Evolutionary conservation across 495 filamentous ascomycete species (phyloP).

Genomic region (Cryomyces antarcticus): DNA sequence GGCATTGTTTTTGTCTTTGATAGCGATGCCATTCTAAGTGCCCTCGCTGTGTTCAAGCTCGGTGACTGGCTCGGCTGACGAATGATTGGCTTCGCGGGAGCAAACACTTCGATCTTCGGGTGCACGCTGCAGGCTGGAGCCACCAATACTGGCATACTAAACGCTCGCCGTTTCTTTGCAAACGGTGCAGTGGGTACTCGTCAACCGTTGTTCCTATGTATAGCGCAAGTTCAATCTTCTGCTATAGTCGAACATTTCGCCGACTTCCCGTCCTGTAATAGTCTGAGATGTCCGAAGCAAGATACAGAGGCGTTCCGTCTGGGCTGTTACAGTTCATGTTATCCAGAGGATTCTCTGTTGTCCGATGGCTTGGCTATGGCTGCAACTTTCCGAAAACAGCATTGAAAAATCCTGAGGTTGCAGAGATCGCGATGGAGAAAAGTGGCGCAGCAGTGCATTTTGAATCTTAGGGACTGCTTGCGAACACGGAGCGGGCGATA

Average conservation of each 20-base stretch:
- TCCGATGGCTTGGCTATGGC: slow-evolving; percentile 33
- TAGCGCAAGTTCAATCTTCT: slow-evolving; percentile 8
- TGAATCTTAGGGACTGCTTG: too few species aligned
- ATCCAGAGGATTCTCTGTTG: slow-evolving; percentile 26
- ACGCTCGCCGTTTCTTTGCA: slow-evolving; percentile 30
- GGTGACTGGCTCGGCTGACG: slow-evolving; percentile 27
- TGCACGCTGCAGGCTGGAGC: slow-evolving; percentile 30
- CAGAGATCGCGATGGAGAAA: too few species aligned
- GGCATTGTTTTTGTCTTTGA: slow-evolving; percentile 32
- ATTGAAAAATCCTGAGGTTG: too few species aligned
- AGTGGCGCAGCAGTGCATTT: too few species aligned
- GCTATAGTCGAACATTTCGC: not conserved
- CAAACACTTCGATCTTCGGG: slow-evolving; percentile 24
- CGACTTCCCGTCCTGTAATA: slow-evolving; percentile 4
- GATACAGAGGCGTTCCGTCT: slow-evolving; percentile 11
- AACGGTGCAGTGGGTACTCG: slow-evolving; percentile 30
- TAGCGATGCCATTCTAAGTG: slow-evolving; percentile 29
- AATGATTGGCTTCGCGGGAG: slow-evolving; percentile 28
- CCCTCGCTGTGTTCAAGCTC: slow-evolving; percentile 25
- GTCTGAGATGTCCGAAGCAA: slow-evolving; percentile 18
- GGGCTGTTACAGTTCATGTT: slow-evolving; percentile 26
- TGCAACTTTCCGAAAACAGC: too few species aligned
- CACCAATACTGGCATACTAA: slow-evolving; percentile 29
- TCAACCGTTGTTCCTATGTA: slow-evolving; percentile 30
- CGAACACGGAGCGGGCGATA: too few species aligned